Conservation (phyloP, 306 rosid species). For the Glycine latifolia region DNA sequence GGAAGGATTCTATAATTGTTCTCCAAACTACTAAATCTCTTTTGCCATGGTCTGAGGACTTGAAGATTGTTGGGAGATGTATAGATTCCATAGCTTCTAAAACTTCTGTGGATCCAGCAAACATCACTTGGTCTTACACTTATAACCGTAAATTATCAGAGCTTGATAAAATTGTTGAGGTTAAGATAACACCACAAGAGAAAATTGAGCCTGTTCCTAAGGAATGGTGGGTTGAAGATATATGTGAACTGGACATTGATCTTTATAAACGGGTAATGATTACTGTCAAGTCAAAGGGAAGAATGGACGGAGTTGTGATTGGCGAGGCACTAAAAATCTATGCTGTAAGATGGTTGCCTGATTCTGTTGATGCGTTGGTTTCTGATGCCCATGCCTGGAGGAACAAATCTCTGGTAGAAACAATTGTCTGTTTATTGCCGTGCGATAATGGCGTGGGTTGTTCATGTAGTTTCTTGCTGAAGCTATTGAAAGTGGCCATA, state of each 20-base stretch:
- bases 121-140: slow-evolving; percentile 93
- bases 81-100: slow-evolving; percentile 94
- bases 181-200: slow-evolving; percentile 54
- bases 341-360: slow-evolving; percentile 91
- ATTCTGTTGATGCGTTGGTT: slow-evolving; percentile 82
- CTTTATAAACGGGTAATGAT: slow-evolving; percentile 85
- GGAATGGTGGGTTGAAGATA: slow-evolving; percentile 99
- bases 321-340: slow-evolving; percentile 92
- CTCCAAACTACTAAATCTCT: slow-evolving; percentile 90
- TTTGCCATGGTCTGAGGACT: slow-evolving; percentile 92
- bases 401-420: slow-evolving; percentile 85
- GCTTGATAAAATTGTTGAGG: slow-evolving; percentile 68
- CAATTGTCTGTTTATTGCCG: slow-evolving; percentile 84
- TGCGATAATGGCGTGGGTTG: slow-evolving; percentile 70
- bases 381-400: slow-evolving; percentile 75
- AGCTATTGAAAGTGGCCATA: slow-evolving; percentile 84
- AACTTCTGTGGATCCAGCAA: slow-evolving; percentile 83
- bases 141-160: slow-evolving; percentile 75
- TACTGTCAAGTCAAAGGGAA: slow-evolving; percentile 88
- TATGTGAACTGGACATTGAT: slow-evolving; percentile 95
- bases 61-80: slow-evolving; percentile 92
- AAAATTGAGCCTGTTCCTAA: slow-evolving; percentile 72
- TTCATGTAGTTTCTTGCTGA: slow-evolving; percentile 85
- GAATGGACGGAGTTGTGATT: slow-evolving; percentile 89
- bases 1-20: slow-evolving; percentile 97